These are phyloP conservation scores for Boletus vinaceobasis DNA, from an alignment of 768 basidiomycete species.

Conservation along the genomic window DNA sequence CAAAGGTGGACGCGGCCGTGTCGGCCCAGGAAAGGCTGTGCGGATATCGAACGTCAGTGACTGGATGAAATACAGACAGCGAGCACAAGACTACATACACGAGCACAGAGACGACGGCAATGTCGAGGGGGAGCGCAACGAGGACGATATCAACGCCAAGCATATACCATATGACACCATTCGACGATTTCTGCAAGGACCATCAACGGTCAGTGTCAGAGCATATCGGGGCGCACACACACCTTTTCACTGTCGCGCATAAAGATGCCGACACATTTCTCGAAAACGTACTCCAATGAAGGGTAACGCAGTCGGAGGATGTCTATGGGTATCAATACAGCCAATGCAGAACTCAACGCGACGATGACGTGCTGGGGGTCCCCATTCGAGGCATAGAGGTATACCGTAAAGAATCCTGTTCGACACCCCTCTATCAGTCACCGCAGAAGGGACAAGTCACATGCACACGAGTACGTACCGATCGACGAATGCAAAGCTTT, in stretches of 20 bases:
- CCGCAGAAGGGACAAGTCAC: background rate
- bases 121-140: conserved; percentile 73
- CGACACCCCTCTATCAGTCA: conserved; percentile 5
- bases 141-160: conserved; percentile 80
- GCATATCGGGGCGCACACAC: background rate
- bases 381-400: conserved; percentile 50
- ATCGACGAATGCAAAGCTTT: conserved; percentile 88
- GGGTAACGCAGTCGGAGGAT: conserved; percentile 65
- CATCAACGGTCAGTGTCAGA: background rate
- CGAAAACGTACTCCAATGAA: conserved; percentile 66
- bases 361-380: conserved; percentile 52
- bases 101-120: conserved; percentile 86
- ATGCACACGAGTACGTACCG: conserved; percentile 47
- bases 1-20: conserved; percentile 89
- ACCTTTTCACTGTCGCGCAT: conserved; percentile 91
- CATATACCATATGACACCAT: conserved; percentile 89
- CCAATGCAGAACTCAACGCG: conserved; percentile 62
- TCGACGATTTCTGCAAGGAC: conserved; percentile 48
- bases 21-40: conserved; percentile 91
- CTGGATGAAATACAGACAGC: background rate
- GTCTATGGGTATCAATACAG: conserved; percentile 71
- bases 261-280: conserved; percentile 69
- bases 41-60: background rate
- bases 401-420: conserved; percentile 61
- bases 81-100: conserved; percentile 54